Evolutionary conservation across 345 rosid genomes (phyloP), one percentile per base, ranked within the genome.

Genomic region (Sapria himalayana): DNA sequence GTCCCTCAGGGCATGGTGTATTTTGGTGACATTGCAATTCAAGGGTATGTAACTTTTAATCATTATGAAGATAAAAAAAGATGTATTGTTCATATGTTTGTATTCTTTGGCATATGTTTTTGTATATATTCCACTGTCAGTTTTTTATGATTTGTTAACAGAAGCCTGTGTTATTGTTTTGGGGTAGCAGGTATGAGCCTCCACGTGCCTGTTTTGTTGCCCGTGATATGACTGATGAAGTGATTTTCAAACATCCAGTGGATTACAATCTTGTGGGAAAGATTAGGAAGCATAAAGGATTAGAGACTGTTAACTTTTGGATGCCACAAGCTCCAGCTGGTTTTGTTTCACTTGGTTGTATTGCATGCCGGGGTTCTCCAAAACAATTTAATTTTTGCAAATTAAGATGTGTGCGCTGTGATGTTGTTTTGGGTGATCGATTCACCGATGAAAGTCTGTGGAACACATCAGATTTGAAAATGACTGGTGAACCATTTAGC

Each of bases 261-360:
- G 81, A 65, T 57, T 89, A 76, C 51, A 74, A 69, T 31, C 58
- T 57, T 47, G 84, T 82, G 54, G 98, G 93, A 48, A 76, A 76
- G 22, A 66, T 82, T 41, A 89, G 82, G 70, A 82, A 69, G 65
- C 81, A 72, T 25, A 72, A 72, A 54, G 91, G 91, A 53, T 59
- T 76, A 61, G 94, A 82, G 32, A 69, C 48, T 59, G 67, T 82
- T 46, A 72, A 85, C 22, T 89, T 89, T 58, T 89, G 93, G 91
- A 67, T 82, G 74, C 98, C 93, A 53, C 84, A 69, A 62, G 81
- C 98, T 35, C 95, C 94, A 19, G 85, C 91, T 6, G 93, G 98
- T 18, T 89, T 73, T 62, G 84, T 89, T 63, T 69, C 98, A 23
- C 66, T 89, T 56, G 98, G 98, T 31, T 89, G 84, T 56, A 51